Conservation (phyloP, 768 basidiomycete species). For the Rhodotorula graminis region DNA sequence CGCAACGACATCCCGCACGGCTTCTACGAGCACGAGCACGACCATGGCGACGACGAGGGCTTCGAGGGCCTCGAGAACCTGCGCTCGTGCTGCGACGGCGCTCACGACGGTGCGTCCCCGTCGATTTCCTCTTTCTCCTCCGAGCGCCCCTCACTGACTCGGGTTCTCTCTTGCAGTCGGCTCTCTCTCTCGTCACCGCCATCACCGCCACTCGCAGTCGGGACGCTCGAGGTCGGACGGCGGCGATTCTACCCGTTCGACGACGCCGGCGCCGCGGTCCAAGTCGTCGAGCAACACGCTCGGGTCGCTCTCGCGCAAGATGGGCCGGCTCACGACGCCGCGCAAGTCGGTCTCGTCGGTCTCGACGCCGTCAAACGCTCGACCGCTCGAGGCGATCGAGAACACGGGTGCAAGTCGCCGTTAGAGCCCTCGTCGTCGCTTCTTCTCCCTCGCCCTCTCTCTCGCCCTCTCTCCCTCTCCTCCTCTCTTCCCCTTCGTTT, state of each 20-base stretch:
- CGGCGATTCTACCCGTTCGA: not conserved
- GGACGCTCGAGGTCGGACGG: not conserved
- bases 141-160: slow-evolving; percentile 28
- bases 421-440: too few species aligned
- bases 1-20: slow-evolving; percentile 30
- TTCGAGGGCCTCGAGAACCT: slow-evolving; percentile 95
- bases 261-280: not conserved
- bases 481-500: too few species aligned
- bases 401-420: too few species aligned
- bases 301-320: slow-evolving; percentile 20
- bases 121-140: not conserved
- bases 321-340: not conserved
- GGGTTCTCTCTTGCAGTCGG: slow-evolving; percentile 6
- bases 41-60: slow-evolving; percentile 66
- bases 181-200: slow-evolving; percentile 15
- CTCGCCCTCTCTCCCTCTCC: too few species aligned
- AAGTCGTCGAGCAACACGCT: slow-evolving; percentile 13
- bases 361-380: not conserved
- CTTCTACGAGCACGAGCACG: slow-evolving; percentile 48
- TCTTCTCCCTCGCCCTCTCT: too few species aligned
- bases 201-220: slow-evolving; percentile 16
- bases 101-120: slow-evolving; percentile 27
- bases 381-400: slow-evolving; percentile 12
- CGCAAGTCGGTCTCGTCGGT: not conserved
- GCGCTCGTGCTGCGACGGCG: slow-evolving; percentile 67